Evolutionary conservation across 768 basidiomycete species (phyloP).

Genomic region (Lyophyllum semitale): DNA sequence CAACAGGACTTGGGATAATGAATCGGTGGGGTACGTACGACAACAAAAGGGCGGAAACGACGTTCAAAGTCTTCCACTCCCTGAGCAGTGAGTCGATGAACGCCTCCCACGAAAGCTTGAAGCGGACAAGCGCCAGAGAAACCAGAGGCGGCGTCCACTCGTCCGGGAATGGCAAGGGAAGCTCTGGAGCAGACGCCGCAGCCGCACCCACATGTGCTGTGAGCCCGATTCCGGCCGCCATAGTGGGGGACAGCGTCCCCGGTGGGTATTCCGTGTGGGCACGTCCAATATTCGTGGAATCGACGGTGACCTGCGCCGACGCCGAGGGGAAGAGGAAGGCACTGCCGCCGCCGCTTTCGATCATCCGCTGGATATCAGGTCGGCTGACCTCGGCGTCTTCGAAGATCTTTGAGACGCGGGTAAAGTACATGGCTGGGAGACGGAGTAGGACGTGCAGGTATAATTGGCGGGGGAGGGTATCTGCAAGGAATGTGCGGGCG

Average conservation of each 20-base stretch:
- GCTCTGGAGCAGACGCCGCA: constrained; percentile 15
- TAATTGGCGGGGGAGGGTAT: constrained; percentile 40
- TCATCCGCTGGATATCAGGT: constrained; percentile 67
- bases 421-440: constrained; percentile 80
- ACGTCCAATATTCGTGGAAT: constrained; percentile 9
- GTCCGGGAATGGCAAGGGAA: constrained; percentile 49
- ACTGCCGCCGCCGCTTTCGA: constrained; percentile 15
- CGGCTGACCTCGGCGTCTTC: constrained; percentile 77
- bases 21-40: constrained; percentile 12
- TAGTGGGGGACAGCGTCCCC: constrained; percentile 18
- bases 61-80: constrained; percentile 21
- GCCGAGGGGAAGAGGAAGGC: constrained; percentile 12
- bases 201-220: constrained; percentile 24
- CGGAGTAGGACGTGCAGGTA: constrained; percentile 48
- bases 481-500: constrained; percentile 16
- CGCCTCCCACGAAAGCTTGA: constrained; percentile 37
- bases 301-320: constrained; percentile 10
- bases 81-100: constrained; percentile 21
- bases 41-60: constrained; percentile 20
- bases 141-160: constrained; percentile 56
- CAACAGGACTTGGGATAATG: too few relatives aligned
- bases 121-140: constrained; percentile 64
- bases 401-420: constrained; percentile 74
- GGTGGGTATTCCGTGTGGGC: constrained; percentile 7
- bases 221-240: constrained; percentile 27